Evolutionary conservation across 2,329 filamentous ascomycete species (phyloP), one percentile per base, ranked within the genome.

Genomic region (Delphinella strobiligena): DNA sequence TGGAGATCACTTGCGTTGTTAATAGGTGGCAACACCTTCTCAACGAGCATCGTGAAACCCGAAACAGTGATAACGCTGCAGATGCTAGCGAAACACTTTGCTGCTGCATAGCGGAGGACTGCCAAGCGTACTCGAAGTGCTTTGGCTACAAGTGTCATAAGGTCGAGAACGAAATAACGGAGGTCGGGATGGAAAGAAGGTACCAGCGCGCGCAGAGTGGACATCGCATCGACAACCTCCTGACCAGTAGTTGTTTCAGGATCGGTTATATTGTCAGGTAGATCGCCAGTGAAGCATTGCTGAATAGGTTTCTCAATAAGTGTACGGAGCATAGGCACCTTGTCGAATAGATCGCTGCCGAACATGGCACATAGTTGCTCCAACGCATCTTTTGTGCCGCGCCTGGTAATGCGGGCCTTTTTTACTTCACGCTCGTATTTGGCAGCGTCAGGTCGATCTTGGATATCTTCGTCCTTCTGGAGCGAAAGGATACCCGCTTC

Each of bases 1-100:
- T 85, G 80, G 19, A 95, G 72, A 53, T 98, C 89, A 44, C 93
- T 63, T 1, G 86, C 82, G 51, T 95, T 95, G 64, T 72, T 91
- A 60, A 96, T 93, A 2, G 84, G 84, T 4, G 91, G 91, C 33
- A 98, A 62, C 8, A 98, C 86, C 54, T 86, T 82, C 59, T 96
- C 85, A 1, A 98, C 91, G 16, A 98, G 68, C 56, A 89, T 87
- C 0, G 89, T 98, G 80, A 98, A 95, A 38, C 86, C 91, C 47
- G 93, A 80, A 4, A 96, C 82, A 0, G 86, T 85, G 50, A 98
- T 93, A 49, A 96, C 82, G 56, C 89, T 98, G 69, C 93, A 98
- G 33, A 96, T 82, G 1, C 91, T 98, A 7, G 91, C 93, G 58
- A 98, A 78, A 56, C 91, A 96, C 60, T 98, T 98, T 1, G 91